Evolutionary conservation across 345 rosid genomes (phyloP), one percentile per base, ranked within the genome.

Genomic region (Eucalyptus cloeziana): DNA sequence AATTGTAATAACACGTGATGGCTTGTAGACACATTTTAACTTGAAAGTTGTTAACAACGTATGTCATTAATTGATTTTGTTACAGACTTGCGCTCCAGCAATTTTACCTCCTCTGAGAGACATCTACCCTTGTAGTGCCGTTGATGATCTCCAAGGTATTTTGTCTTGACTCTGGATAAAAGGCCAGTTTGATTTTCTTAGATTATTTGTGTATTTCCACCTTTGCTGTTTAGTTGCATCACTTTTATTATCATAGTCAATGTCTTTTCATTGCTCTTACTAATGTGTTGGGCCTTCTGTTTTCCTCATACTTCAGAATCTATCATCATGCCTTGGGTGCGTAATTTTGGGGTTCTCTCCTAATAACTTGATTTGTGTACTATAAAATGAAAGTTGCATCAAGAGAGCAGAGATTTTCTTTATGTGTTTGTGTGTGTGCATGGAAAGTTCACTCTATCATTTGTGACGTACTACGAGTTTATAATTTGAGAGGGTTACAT

Each of bases 81-180:
- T 89, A 67, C 94, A 97, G 99, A 97, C 99, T 16, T 96, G 99
- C 86, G 94, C 86, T n/a, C 99, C 99, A 86, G 92, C 98, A 44
- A 95, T 97, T 88, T 92, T 97, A 25, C 99, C 99, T 86, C 99
- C 99, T 58, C 91, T 97, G 11, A 92, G 89, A 89, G 95, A 93
- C 52, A 92, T 97, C 89, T 97, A 97, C 92, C 97, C 96, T 0
- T 88, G 94, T 83, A 96, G 95, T 91, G 93, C 92, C n/a, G 93
- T 89, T 79, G 96, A 94, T 88, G 97, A 96, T 90, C 98, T 97
- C 88, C 90, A 87, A 93, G 99, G 99, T 97, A 93, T 16, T 37
- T 88, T 87, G 25, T 44, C 49, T 49, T 50, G 51, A 21, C 27
- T n/a, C 80, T 49, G 44, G 88, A 31, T 71, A 30, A 33, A 51